Conservation (phyloP, 495 filamentous ascomycete genomes). For the Aspergillus mulundensis region DNA sequence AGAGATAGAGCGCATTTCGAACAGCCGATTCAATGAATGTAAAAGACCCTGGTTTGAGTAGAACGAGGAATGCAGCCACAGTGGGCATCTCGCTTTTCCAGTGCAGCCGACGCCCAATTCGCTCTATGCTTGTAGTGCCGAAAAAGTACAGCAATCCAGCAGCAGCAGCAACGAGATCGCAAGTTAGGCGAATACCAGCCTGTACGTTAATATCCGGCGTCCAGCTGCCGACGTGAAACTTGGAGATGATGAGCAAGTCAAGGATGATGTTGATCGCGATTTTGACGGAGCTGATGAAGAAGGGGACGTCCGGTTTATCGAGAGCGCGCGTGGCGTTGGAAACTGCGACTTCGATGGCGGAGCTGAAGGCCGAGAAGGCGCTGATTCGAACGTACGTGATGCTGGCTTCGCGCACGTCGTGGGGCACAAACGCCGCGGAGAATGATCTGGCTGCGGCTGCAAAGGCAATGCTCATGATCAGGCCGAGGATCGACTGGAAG, state of each 20-base stretch:
- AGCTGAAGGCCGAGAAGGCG: slow-evolving; percentile 57
- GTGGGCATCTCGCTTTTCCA: slow-evolving; percentile 22
- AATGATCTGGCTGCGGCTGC: slow-evolving; percentile 49
- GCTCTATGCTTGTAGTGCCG: slow-evolving; percentile 23
- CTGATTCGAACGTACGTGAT: slow-evolving; percentile 64
- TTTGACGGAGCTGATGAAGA: slow-evolving; percentile 62
- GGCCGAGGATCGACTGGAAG: slow-evolving; percentile 53
- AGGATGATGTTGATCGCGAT: slow-evolving; percentile 65
- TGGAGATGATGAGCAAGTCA: slow-evolving; percentile 66
- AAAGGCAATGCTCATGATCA: slow-evolving; percentile 61
- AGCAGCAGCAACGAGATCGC: slow-evolving; percentile 54
- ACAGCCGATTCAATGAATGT: slow-evolving; percentile 63
- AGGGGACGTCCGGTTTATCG: slow-evolving; percentile 68
- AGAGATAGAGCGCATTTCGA: slow-evolving; percentile 68
- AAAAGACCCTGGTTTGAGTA: slow-evolving; percentile 52
- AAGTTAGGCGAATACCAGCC: slow-evolving; percentile 47
- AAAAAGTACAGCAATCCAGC: slow-evolving; percentile 60
- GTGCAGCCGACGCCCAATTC: neutral
- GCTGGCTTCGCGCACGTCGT: slow-evolving; percentile 48
- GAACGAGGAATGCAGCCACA: slow-evolving; percentile 41
- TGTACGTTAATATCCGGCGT: slow-evolving; percentile 59
- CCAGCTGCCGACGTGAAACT: slow-evolving; percentile 55
- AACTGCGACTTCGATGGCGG: slow-evolving; percentile 61
- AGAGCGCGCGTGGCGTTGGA: slow-evolving; percentile 59
- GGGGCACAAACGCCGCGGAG: slow-evolving; percentile 60